Evolutionary conservation across 2,329 filamentous ascomycete species (phyloP).

Genomic region (Gaeumannomyces tritici): DNA sequence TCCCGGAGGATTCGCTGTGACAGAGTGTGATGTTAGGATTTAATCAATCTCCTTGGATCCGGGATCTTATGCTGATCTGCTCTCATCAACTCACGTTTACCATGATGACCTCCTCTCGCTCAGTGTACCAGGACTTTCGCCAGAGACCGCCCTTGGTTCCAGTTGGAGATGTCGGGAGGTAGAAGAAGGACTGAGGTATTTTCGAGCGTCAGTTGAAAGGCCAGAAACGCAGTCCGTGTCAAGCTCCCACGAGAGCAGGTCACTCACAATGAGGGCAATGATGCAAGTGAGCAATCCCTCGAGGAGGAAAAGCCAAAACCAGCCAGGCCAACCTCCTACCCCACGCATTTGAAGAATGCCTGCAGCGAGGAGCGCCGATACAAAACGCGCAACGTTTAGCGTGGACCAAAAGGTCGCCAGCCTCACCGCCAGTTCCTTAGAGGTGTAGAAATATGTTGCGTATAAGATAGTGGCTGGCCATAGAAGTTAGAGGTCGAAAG

Average conservation of each 20-base stretch:
- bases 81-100: constrained; percentile 34
- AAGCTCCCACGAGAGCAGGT: neutral
- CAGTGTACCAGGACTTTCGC: constrained; percentile 56
- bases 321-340: constrained; percentile 35
- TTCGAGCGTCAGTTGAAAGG: neutral
- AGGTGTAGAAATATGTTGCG: constrained; percentile 64
- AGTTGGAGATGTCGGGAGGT: constrained; percentile 55
- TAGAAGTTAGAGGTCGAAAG: neutral
- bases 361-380: constrained; percentile 37
- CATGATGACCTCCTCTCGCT: constrained; percentile 61
- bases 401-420: constrained; percentile 60
- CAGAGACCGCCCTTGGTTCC: constrained; percentile 53
- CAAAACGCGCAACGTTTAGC: constrained; percentile 29
- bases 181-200: constrained; percentile 36
- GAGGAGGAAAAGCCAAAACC: constrained; percentile 43
- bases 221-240: neutral
- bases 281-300: constrained; percentile 36
- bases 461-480: constrained; percentile 43
- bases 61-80: neutral
- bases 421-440: constrained; percentile 54
- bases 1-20: constrained; percentile 36
- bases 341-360: constrained; percentile 41
- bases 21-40: neutral
- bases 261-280: constrained; percentile 33
- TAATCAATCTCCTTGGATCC: neutral